Base-by-base conservation (phyloP, 805 yeast species). In the Schwanniomyces sp. region DNA sequence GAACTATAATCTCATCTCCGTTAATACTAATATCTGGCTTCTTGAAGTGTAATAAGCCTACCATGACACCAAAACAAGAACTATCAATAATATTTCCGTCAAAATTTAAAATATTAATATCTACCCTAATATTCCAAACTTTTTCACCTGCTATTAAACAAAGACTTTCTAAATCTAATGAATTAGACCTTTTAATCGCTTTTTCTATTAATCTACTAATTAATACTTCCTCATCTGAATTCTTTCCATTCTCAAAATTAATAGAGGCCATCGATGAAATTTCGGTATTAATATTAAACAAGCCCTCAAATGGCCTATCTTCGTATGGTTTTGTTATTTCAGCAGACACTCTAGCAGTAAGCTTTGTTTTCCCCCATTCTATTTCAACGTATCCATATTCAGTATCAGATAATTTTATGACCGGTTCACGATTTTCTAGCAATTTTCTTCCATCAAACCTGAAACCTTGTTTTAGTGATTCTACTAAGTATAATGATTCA, bases 51-150 rank as follows among this genome's bases (percentile, higher is more conserved):
- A 85, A 74, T 46, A 94, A 72, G 0, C 88, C 96, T 7, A 92
- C 81, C 79, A 90, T 86, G 7, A 90, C 97, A 0, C 94, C 98
- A 47, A 91, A 76, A 67, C 96, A 88, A 37, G 92, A 85, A 6
- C 90, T 87, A 65, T 94, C 99, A 36, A 91, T 84, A 41, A 94
- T 78, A 16, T 95, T 95, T 37, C 99, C 99, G 66, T 94, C 99
- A 60, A 82, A 90, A 62, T 91, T 86, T 48, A 94, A 68, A 57
- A 88, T 88, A 60, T 91, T 96, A 14, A 94, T 82, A 61, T 91
- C 97, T 0, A 95, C 97, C 48, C 95, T 79, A 10, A 94, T 75
- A 47, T 84, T 78, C 99, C 99, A 94, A 61, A 96, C 91, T 54
- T 89, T 85, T 45, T 83, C 79, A 2, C 97, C 98, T 0, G 97